Base-by-base conservation (phyloP, 2,329 filamentous ascomycete species). In the Beauveria bassiana region DNA sequence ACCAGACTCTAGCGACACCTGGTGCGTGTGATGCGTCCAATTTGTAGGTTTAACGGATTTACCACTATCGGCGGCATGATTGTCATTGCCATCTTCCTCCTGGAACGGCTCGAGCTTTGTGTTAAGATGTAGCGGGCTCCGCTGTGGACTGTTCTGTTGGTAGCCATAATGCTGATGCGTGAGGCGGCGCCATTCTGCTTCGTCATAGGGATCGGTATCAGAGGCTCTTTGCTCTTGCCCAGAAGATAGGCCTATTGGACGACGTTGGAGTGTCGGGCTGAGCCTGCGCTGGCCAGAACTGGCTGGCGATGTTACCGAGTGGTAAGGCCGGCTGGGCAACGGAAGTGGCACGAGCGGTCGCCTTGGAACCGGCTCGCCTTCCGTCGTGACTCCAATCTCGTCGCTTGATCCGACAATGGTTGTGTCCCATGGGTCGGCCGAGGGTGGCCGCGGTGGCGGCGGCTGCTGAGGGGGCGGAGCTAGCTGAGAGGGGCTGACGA, bases 341-440 rank as follows among this genome's bases (percentile, higher is more conserved):
- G 64, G 28, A 65, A 57, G 40, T 60, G 66, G 7, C 63, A 68
- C 55, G 62, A 66, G 31, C 28, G 61, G 61, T 31, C 61, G 53
- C 8, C 61, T 46, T 14, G 26, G 47, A 9, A 58, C n/a, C 3
- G 24, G 40, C n/a, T 57, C 54, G 20, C 66, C 63, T 34, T n/a
- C 54, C 3, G 49, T 47, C 10, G 69, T 28, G 28, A 31, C 26
- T 6, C 20, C 40, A 20, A 52, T 46, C 9, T 62, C 61, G 12
- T 57, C 53, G 47, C 66, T 69, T 66, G 59, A 61, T 63, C 58
- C 54, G 42, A 46, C 47, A 5, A 63, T 62, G 24, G 70, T 68
- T 42, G 74, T 66, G 62, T 79, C 74, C 78, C 78, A 80, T 7
- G 78, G 77, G 58, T 79, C 75, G 12, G 70, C 63, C 7, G 75